These are phyloP conservation scores for Salvia miltiorrhiza DNA, from an alignment of 257 asterid genomes.

Conservation along the genomic window DNA sequence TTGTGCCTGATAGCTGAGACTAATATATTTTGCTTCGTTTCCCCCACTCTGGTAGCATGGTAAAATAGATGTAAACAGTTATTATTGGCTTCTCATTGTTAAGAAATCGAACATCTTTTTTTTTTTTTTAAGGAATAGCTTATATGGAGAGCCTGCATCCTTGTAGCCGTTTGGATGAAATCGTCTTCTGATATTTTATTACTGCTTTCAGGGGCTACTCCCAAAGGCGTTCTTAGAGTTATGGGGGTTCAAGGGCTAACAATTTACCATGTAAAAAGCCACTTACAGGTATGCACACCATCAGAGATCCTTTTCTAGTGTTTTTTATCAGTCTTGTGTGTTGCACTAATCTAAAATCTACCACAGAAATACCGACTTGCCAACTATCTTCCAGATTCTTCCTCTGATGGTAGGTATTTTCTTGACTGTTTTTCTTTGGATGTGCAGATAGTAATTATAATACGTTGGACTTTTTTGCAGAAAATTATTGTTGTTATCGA, in stretches of 20 bases:
- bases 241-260: constrained; percentile 98
- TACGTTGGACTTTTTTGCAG: background rate
- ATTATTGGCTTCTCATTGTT: too few relatives aligned
- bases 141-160: background rate
- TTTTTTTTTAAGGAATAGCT: background rate
- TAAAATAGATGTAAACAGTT: background rate
- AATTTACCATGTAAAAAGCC: constrained; percentile 97
- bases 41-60: background rate
- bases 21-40: background rate
- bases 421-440: constrained; percentile 6
- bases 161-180: background rate
- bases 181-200: constrained; percentile 17
- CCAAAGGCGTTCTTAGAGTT: constrained; percentile 95
- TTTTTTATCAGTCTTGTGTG: background rate
- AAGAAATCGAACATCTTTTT: background rate
- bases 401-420: constrained; percentile 69
- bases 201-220: constrained; percentile 81
- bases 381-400: constrained; percentile 92
- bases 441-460: constrained; percentile 2
- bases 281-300: constrained; percentile 65
- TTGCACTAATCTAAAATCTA: constrained; percentile 18
- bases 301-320: constrained; percentile 11
- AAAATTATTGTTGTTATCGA: background rate
- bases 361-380: constrained; percentile 94
- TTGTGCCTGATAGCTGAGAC: background rate